Evolutionary conservation across 208 protist species (phyloP).

Genomic region (Crithidia mellificae): DNA sequence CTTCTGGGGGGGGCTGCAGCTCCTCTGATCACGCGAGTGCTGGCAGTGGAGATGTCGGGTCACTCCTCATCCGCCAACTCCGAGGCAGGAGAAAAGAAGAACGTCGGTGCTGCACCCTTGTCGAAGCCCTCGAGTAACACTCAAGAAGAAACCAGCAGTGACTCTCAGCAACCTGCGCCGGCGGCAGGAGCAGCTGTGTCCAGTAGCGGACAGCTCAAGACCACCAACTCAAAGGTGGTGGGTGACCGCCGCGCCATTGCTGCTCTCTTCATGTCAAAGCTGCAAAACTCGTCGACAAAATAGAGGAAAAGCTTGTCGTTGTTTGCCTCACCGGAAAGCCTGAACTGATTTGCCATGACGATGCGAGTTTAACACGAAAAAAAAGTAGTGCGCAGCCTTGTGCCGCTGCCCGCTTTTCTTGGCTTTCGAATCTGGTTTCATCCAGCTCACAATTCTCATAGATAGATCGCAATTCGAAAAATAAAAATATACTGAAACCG

Average conservation of each 20-base stretch:
- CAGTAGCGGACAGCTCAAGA: neutral
- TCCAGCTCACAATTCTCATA: too few relatives aligned
- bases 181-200: neutral
- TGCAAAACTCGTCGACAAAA: slow-evolving; percentile 5
- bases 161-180: neutral
- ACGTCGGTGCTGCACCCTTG: neutral
- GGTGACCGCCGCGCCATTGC: slow-evolving; percentile 23
- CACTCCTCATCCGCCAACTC: slow-evolving; percentile 19
- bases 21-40: neutral
- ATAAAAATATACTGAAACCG: too few relatives aligned
- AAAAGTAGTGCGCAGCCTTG: too few relatives aligned
- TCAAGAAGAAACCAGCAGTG: neutral
- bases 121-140: neutral
- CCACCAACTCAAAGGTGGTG: neutral
- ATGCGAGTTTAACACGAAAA: too few relatives aligned
- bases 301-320: too few relatives aligned
- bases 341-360: too few relatives aligned
- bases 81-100: slow-evolving; percentile 3
- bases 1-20: neutral
- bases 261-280: slow-evolving; percentile 35
- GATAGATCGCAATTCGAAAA: too few relatives aligned
- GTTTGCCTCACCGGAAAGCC: too few relatives aligned
- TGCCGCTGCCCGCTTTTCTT: neutral
- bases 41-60: slow-evolving; percentile 32
- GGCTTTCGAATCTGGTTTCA: too few relatives aligned